These are phyloP conservation scores for Solanum ossicruentum DNA, from an alignment of 257 asterid species.

Conservation along the genomic window DNA sequence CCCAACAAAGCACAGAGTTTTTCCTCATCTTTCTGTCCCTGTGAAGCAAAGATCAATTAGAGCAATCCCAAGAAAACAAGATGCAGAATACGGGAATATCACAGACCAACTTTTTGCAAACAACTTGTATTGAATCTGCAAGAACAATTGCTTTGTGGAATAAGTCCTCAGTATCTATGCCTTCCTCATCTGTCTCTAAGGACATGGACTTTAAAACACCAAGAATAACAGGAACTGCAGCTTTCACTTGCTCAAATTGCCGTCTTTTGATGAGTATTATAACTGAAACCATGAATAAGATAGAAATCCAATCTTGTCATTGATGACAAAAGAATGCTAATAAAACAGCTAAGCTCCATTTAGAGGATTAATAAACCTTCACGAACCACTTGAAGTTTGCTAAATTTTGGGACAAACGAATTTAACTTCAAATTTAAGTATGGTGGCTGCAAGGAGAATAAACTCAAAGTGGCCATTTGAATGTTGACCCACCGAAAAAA, in stretches of 20 bases:
- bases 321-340: background rate
- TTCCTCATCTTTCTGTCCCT: slow-evolving; percentile 47
- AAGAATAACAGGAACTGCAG: slow-evolving; percentile 63
- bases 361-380: background rate
- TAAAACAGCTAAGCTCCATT: background rate
- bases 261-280: slow-evolving; percentile 47
- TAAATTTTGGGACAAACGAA: background rate
- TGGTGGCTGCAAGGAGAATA: background rate
- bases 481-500: background rate
- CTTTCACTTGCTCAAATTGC: slow-evolving; percentile 62
- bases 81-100: background rate
- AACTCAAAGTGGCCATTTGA: background rate
- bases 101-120: slow-evolving; percentile 57
- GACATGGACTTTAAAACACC: slow-evolving; percentile 32
- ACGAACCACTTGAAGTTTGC: background rate
- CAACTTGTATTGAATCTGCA: slow-evolving; percentile 55
- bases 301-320: background rate
- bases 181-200: slow-evolving; percentile 35
- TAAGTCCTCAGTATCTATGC: slow-evolving; percentile 26
- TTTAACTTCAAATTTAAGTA: background rate
- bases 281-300: slow-evolving; percentile 28
- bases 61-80: background rate
- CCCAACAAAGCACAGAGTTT: slow-evolving; percentile 61
- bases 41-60: slow-evolving; percentile 9
- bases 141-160: slow-evolving; percentile 38